These are phyloP conservation scores for Hypoxylon sp. DNA, from an alignment of 2,329 filamentous ascomycete genomes.

Conservation along the genomic window DNA sequence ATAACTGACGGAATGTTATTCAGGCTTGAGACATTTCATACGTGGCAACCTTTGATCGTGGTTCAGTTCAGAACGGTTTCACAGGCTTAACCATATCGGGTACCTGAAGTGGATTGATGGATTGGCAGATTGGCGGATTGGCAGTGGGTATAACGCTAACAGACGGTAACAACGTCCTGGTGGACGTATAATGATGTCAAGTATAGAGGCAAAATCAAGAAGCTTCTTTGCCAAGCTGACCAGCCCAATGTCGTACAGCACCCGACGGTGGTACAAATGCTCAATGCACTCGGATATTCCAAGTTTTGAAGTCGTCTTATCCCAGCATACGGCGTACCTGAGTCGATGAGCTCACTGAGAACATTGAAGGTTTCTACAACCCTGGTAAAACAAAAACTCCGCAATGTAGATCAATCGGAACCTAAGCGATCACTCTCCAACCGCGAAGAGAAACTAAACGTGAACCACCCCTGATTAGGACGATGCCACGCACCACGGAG, in stretches of 20 bases:
- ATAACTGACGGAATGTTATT: slow-evolving; percentile 15
- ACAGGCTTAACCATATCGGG: slow-evolving; percentile 10
- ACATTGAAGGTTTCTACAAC: background rate
- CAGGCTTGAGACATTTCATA: slow-evolving; percentile 17
- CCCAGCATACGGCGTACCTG: background rate
- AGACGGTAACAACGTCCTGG: background rate
- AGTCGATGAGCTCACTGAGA: background rate
- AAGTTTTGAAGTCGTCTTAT: background rate
- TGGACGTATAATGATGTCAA: slow-evolving; percentile 29
- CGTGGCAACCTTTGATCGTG: slow-evolving; percentile 16
- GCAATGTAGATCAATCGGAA: slow-evolving; percentile 12
- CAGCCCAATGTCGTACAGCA: background rate
- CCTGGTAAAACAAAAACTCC: slow-evolving; percentile 17
- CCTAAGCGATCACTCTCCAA: background rate
- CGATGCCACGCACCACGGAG: slow-evolving; percentile 13
- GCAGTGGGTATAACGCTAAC: slow-evolving; percentile 15
- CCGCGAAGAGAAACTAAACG: slow-evolving; percentile 5
- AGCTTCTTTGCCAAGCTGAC: slow-evolving; percentile 1
- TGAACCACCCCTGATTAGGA: slow-evolving; percentile 21
- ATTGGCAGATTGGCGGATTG: too few species aligned
- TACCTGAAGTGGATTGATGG: slow-evolving; percentile 2
- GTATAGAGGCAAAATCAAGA: slow-evolving; percentile 2
- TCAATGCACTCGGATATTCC: background rate
- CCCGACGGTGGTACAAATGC: background rate
- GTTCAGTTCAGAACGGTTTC: slow-evolving; percentile 2